These are phyloP conservation scores for Craterostigma plantagineum DNA, from an alignment of 257 asterid genomes.

Conservation along the genomic window DNA sequence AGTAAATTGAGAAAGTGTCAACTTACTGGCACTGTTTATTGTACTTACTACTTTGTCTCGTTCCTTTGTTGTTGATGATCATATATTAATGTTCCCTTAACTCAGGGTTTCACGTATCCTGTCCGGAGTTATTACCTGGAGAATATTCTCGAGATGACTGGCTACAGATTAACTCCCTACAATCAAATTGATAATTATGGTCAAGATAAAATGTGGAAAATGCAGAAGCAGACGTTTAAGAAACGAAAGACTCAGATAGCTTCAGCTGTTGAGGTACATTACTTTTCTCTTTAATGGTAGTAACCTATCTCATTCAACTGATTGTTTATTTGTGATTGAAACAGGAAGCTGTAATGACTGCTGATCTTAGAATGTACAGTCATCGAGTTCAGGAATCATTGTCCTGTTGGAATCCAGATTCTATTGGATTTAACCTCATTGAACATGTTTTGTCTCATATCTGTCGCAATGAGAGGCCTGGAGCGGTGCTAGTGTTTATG, in stretches of 20 bases:
- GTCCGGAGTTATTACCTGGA: constrained; percentile 73
- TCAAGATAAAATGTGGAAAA: constrained; percentile 63
- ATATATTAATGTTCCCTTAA: not conserved
- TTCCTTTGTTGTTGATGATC: not conserved
- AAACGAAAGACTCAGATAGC: constrained; percentile 85
- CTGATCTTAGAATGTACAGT: constrained; percentile 44
- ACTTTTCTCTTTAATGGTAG: no score
- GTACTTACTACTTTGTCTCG: not conserved
- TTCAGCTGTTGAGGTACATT: constrained; percentile 63
- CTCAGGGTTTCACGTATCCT: constrained; percentile 64
- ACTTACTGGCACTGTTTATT: not conserved
- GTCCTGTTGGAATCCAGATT: constrained; percentile 92
- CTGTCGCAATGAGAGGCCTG: constrained; percentile 71
- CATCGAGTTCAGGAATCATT: constrained; percentile 46
- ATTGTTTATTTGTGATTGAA: constrained; percentile 12
- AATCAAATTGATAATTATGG: constrained; percentile 94
- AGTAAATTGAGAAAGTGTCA: no score
- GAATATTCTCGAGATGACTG: constrained; percentile 62
- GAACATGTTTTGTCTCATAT: constrained; percentile 75
- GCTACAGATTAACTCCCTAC: constrained; percentile 61
- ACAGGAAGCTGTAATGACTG: constrained; percentile 67
- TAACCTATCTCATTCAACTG: not conserved
- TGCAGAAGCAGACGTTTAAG: constrained; percentile 66
- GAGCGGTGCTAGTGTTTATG: constrained; percentile 89
- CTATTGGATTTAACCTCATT: constrained; percentile 89